phyloP scores from a whole-genome alignment of 371 early-diverging fungal species.

The Basidiobolus meristosporus region DNA sequence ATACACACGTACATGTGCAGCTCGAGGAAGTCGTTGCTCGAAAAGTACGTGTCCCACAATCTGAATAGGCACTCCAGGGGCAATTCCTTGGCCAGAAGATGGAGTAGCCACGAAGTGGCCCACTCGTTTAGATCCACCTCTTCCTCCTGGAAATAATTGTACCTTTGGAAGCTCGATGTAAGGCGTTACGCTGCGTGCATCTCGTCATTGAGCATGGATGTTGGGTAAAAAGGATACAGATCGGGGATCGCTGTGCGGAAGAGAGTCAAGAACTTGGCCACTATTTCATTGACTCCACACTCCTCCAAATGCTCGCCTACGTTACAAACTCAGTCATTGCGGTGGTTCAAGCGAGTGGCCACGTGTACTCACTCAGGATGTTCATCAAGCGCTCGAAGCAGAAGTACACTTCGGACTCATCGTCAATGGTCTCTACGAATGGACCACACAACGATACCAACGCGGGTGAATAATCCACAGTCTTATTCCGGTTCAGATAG shows the following conservation, averaged over 20 bases:
- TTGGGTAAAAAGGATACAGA: constrained; percentile 21
- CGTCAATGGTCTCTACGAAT: constrained; percentile 47
- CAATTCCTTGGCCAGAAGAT: constrained; percentile 60
- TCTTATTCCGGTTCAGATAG: constrained; percentile 55
- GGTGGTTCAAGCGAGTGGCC: too few species aligned
- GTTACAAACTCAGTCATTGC: too few species aligned
- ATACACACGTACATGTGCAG: constrained; percentile 65
- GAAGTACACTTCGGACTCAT: constrained; percentile 64
- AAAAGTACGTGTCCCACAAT: constrained; percentile 75
- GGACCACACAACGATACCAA: constrained; percentile 71
- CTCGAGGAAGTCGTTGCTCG: constrained; percentile 41
- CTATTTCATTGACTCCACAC: constrained; percentile 31
- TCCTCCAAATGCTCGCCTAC: constrained; percentile 38
- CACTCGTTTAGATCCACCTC: constrained; percentile 82
- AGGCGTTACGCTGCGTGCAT: background rate
- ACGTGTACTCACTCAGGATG: constrained; percentile 30
- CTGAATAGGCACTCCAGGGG: constrained; percentile 53
- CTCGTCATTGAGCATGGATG: background rate
- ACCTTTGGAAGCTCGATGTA: constrained; percentile 1
- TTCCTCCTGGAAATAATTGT: constrained; percentile 84
- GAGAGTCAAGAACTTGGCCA: constrained; percentile 63
- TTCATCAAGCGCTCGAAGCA: constrained; percentile 59
- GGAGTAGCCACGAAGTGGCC: constrained; percentile 76
- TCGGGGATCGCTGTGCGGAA: constrained; percentile 59
- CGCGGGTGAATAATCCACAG: constrained; percentile 54